These are phyloP conservation scores for Microcos paniculata DNA, from an alignment of 345 rosid genomes.

Conservation along the genomic window DNA sequence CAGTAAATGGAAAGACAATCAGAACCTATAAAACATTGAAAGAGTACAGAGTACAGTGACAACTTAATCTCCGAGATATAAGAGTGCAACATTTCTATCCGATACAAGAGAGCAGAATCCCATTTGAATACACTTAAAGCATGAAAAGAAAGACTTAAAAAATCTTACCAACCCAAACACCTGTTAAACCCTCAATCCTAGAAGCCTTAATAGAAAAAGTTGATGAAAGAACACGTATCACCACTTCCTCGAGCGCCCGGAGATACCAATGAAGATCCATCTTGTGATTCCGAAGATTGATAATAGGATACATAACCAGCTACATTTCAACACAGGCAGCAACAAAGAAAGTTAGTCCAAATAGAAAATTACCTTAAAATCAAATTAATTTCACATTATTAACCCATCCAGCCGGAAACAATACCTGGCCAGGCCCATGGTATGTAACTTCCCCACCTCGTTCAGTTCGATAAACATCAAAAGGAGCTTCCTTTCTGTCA, in stretches of 20 bases:
- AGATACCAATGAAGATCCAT: conserved; percentile 97
- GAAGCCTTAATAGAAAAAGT: conserved; percentile 74
- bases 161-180: conserved; percentile 83
- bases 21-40: not conserved
- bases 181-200: conserved; percentile 71
- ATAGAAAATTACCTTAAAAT: not conserved
- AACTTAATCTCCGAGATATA: not conserved
- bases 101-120: not conserved
- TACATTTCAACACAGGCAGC: conserved; percentile 32
- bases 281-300: conserved; percentile 84
- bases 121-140: conserved; percentile 1
- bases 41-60: not conserved
- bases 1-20: not conserved
- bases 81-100: not conserved
- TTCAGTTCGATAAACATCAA: conserved; percentile 69
- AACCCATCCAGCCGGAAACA: not conserved
- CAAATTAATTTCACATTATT: conserved; percentile 6
- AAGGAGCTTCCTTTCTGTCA: conserved; percentile 61
- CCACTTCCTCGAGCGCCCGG: conserved; percentile 83
- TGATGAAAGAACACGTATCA: conserved; percentile 66
- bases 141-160: not conserved
- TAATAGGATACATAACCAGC: conserved; percentile 87
- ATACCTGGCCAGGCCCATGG: conserved; percentile 96
- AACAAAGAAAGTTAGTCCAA: conserved; percentile 15
- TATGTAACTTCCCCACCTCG: conserved; percentile 94